Percentiles rank a stretch among this genome's conserved stretches.
phyloP scores from a whole-genome alignment of 2,329 filamentous ascomycete species.

The Sporothrix dimorphospora region DNA sequence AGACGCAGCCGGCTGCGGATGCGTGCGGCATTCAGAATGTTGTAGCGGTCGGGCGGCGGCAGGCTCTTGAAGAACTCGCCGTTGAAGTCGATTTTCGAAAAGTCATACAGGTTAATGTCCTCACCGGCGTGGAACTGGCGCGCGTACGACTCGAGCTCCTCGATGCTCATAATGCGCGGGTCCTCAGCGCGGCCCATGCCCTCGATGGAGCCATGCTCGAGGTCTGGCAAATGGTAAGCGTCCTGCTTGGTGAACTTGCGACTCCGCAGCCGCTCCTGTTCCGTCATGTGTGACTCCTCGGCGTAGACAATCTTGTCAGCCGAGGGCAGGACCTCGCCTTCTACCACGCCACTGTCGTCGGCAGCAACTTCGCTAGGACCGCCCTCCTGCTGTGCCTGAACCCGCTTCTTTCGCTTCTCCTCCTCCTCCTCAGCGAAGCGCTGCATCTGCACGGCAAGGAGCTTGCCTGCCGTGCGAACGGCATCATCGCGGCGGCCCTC shows the following conservation, averaged over 20 bases:
- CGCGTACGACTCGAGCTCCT: conserved; percentile 93
- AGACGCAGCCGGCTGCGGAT: conserved; percentile 86
- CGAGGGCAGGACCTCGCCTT: conserved; percentile 70
- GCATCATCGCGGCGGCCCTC: conserved; percentile 95
- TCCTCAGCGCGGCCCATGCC: conserved; percentile 90
- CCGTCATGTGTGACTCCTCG: conserved; percentile 82
- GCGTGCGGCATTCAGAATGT: conserved; percentile 93
- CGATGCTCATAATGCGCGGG: conserved; percentile 92
- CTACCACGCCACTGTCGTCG: conserved; percentile 53
- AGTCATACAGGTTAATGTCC: conserved; percentile 90
- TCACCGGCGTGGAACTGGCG: conserved; percentile 89
- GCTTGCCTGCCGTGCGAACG: conserved; percentile 82
- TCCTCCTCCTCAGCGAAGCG: conserved; percentile 83
- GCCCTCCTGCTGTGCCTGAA: conserved; percentile 43
- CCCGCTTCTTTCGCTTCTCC: conserved; percentile 58
- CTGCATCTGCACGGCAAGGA: conserved; percentile 94
- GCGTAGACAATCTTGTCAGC: conserved; percentile 78
- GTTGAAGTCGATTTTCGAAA: conserved; percentile 98
- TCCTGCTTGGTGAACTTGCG: conserved; percentile 89
- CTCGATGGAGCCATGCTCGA: conserved; percentile 73
- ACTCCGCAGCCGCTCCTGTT: conserved; percentile 71
- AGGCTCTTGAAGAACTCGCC: conserved; percentile 93
- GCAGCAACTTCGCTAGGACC: conserved; percentile 38
- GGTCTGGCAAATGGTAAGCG: conserved; percentile 89
- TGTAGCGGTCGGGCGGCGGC: conserved; percentile 89